Evolutionary conservation across 768 basidiomycete species (phyloP).

Genomic region (Pleurotus platypus): DNA sequence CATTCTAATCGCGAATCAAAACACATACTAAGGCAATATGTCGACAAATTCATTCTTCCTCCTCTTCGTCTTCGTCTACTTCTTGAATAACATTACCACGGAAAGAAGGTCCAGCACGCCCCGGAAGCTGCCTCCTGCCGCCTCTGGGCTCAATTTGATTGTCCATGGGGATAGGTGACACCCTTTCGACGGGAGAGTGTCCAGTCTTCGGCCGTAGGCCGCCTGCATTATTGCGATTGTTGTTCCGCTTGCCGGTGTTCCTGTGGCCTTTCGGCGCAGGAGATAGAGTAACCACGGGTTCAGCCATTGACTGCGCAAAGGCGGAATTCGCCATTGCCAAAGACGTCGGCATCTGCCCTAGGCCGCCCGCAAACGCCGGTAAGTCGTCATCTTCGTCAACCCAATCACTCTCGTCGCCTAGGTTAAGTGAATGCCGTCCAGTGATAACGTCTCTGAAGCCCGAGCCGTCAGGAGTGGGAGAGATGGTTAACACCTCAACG

Average conservation of each 20-base stretch:
- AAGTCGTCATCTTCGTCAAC: conserved; percentile 84
- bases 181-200: conserved; percentile 58
- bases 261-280: conserved; percentile 50
- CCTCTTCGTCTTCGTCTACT: conserved; percentile 84
- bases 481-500: conserved; percentile 75
- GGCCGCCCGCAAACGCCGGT: conserved; percentile 68
- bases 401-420: conserved; percentile 84
- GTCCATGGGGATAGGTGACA: conserved; percentile 59
- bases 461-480: conserved; percentile 40
- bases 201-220: conserved; percentile 42
- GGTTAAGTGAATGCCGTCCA: conserved; percentile 53
- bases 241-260: conserved; percentile 27
- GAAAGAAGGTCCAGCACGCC: conserved; percentile 71
- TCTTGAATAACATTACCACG: conserved; percentile 67
- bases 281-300: conserved; percentile 42
- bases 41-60: conserved; percentile 22
- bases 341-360: conserved; percentile 57
- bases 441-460: conserved; percentile 78
- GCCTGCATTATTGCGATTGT: conserved; percentile 14
- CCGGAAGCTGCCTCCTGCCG: conserved; percentile 68
- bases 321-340: conserved; percentile 8
- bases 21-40: not conserved
- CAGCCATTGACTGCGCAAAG: conserved; percentile 15
- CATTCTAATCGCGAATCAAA: not conserved
- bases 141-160: conserved; percentile 43